These are phyloP conservation scores for Vinca minor DNA, from an alignment of 257 asterid genomes.

Conservation along the genomic window DNA sequence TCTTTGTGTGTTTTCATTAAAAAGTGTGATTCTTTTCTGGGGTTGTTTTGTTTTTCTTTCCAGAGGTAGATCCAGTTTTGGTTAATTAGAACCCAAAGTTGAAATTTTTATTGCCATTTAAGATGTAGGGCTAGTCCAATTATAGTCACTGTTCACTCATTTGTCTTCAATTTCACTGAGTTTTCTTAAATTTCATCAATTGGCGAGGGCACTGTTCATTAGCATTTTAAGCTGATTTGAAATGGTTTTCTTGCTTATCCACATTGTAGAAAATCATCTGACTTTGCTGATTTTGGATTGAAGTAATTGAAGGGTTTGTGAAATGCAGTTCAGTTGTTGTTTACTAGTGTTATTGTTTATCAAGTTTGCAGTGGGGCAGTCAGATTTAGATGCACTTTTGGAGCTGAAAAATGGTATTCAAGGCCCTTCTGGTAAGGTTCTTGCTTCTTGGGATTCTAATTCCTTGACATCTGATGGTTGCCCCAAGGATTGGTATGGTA, in stretches of 20 bases:
- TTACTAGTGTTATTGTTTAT: slow-evolving; percentile 33
- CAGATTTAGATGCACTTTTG: slow-evolving; percentile 50
- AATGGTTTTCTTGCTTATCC: neutral
- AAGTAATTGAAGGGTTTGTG: slow-evolving; percentile 11
- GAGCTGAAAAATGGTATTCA: slow-evolving; percentile 58
- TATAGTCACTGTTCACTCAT: neutral
- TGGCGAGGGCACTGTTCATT: neutral
- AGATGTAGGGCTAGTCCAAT: slow-evolving; percentile 5
- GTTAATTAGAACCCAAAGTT: neutral
- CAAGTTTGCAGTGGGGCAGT: slow-evolving; percentile 34
- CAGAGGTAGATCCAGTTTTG: neutral
- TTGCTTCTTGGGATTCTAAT: slow-evolving; percentile 72
- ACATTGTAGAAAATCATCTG: neutral
- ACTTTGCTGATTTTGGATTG: slow-evolving; percentile 3
- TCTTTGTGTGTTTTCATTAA: slow-evolving; percentile 6
- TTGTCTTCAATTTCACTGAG: neutral
- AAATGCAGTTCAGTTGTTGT: slow-evolving; percentile 44
- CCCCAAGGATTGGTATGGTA: slow-evolving; percentile 65
- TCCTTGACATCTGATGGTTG: slow-evolving; percentile 64
- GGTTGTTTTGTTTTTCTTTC: neutral
- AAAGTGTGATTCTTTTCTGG: neutral
- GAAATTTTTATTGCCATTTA: neutral
- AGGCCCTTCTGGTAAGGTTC: slow-evolving; percentile 44
- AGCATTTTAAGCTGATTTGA: neutral
- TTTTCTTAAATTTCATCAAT: neutral